Conservation (phyloP, 768 basidiomycete species). For the Agrocybe praecox region DNA sequence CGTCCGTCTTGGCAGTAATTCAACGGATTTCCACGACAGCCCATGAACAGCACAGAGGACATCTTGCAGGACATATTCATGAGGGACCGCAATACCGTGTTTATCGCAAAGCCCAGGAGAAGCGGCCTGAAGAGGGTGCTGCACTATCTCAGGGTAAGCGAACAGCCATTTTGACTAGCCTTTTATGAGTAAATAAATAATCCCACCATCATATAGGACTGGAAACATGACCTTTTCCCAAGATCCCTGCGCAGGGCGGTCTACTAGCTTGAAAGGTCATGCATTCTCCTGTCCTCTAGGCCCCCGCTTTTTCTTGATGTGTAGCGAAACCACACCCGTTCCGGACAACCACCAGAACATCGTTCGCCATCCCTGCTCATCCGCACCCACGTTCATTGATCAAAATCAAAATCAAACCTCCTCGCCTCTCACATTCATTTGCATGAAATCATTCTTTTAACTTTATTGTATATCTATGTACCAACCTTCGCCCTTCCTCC, state of each 20-base stretch:
- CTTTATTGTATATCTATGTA: too few relatives aligned
- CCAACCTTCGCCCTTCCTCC: too few relatives aligned
- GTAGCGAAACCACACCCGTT: too few relatives aligned
- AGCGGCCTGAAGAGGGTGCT: conserved; percentile 14
- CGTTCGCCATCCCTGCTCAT: too few relatives aligned
- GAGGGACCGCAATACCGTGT: conserved; percentile 21
- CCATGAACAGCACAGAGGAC: conserved; percentile 35
- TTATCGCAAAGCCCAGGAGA: conserved; percentile 9
- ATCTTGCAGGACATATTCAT: conserved; percentile 33
- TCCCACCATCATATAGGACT: not conserved
- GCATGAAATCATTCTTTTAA: too few relatives aligned
- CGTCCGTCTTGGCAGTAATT: not conserved
- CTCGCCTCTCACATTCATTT: too few relatives aligned
- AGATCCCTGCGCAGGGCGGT: not conserved
- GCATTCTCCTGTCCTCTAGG: not conserved
- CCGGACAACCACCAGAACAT: too few relatives aligned
- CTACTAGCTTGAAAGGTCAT: not conserved
- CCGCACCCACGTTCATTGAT: too few relatives aligned
- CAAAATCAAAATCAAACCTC: too few relatives aligned
- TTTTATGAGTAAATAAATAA: too few relatives aligned
- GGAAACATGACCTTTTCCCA: not conserved
- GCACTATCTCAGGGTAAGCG: conserved; percentile 13
- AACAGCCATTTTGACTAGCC: not conserved
- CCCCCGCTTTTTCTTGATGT: not conserved
- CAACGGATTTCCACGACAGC: conserved; percentile 13